phyloP scores from a whole-genome alignment of 164 flowering plant genomes.

The Liquidambar formosana region DNA sequence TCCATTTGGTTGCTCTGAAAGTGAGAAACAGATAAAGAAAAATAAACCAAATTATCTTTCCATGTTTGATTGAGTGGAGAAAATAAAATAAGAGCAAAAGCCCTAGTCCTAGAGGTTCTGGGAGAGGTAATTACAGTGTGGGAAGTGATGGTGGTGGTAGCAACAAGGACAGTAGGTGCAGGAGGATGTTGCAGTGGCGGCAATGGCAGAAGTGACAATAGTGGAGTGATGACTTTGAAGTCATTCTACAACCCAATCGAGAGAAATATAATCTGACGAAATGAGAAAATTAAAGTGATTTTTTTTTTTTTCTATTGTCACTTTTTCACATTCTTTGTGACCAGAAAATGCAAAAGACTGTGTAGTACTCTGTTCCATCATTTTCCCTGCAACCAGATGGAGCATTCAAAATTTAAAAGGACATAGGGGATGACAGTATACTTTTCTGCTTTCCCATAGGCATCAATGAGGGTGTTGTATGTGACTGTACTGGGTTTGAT shows the following conservation, averaged over 20 bases:
- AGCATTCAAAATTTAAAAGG: slow-evolving; percentile 6
- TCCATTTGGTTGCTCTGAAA: slow-evolving; percentile 15
- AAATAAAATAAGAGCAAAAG: neutral
- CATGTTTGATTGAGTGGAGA: neutral
- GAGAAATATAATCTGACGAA: neutral
- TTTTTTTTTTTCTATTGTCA: neutral
- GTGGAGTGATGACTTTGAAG: neutral
- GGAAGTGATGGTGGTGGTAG: neutral
- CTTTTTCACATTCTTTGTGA: neutral
- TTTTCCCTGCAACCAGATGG: slow-evolving; percentile 17
- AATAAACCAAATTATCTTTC: neutral
- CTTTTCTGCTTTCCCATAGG: slow-evolving; percentile 88
- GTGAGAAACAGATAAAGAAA: neutral
- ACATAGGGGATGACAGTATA: slow-evolving; percentile 15
- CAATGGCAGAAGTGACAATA: neutral
- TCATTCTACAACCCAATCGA: neutral
- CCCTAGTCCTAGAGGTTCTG: too few relatives aligned
- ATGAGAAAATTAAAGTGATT: neutral
- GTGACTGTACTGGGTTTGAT: slow-evolving; percentile 77
- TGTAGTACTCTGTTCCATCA: neutral
- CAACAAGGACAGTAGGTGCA: neutral
- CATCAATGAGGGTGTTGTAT: slow-evolving; percentile 89
- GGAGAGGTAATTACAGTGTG: neutral
- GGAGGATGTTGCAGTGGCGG: neutral
- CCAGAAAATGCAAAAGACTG: neutral